These are phyloP conservation scores for Russula compacta DNA, from an alignment of 768 basidiomycete species.

Conservation along the genomic window DNA sequence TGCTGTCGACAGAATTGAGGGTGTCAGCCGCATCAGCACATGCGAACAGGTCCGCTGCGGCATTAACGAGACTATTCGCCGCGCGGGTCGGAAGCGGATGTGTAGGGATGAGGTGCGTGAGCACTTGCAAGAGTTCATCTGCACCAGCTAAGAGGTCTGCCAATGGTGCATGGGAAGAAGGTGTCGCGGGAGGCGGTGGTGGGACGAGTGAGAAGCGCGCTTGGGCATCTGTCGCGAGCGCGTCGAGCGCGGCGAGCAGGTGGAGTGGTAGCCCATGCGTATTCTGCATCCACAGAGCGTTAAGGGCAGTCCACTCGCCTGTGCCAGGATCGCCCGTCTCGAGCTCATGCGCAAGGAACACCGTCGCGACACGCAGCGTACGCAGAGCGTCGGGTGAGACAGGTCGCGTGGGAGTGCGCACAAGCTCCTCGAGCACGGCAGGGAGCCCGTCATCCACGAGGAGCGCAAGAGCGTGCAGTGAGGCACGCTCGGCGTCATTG, in stretches of 20 bases:
- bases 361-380: slow-evolving; percentile 54
- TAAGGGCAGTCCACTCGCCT: slow-evolving; percentile 47
- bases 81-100: slow-evolving; percentile 46
- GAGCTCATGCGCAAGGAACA: slow-evolving; percentile 46
- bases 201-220: slow-evolving; percentile 39
- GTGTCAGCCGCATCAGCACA: slow-evolving; percentile 41
- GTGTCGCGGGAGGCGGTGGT: neutral
- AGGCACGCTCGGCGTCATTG: slow-evolving; percentile 47
- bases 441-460: slow-evolving; percentile 62
- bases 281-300: slow-evolving; percentile 53
- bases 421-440: slow-evolving; percentile 54
- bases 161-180: slow-evolving; percentile 31
- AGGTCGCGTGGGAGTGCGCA: slow-evolving; percentile 40
- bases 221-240: slow-evolving; percentile 45
- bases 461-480: slow-evolving; percentile 50
- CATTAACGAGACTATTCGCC: slow-evolving; percentile 35
- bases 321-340: slow-evolving; percentile 29
- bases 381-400: slow-evolving; percentile 44
- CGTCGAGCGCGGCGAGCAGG: slow-evolving; percentile 43
- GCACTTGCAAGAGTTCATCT: slow-evolving; percentile 44
- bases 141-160: slow-evolving; percentile 48
- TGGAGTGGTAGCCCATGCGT: slow-evolving; percentile 48
- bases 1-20: slow-evolving; percentile 33
- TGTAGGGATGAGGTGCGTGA: slow-evolving; percentile 36
- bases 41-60: slow-evolving; percentile 46